Evolutionary conservation across 2,329 filamentous ascomycete species (phyloP), one percentile per base, ranked within the genome.

Genomic region (Hypomyces perniciosus): DNA sequence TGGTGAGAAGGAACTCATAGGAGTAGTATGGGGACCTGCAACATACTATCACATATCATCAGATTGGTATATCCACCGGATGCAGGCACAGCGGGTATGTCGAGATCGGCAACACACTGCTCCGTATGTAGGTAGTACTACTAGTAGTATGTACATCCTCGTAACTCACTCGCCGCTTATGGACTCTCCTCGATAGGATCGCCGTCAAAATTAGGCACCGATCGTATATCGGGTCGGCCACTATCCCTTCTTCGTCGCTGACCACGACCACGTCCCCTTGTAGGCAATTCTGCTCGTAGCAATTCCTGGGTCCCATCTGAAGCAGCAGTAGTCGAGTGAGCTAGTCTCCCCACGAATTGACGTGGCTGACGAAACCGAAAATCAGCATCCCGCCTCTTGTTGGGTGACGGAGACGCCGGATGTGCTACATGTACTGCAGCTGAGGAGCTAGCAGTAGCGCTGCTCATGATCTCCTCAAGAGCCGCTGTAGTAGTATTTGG

Each of bases 181-280:
- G 30, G 48, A 20, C 50, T 54, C 33, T 60, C 63, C 31, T 68
- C 66, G 46, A 69, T 68, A 41, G 66, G 65, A 51, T 69, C 66
- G 13, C 56, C 62, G 10, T 64, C 54, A 46, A 65, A 60, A 50
- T 65, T 56, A 10, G 66, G 66, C 55, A 68, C 56, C 13, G 61
- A 50, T 46, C 66, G 61, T 49, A 69, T 65, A 48, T 68, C 62
- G 13, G 65, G 66, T 44, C 66, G 59, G 30, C 54, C 56, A n/a
- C 51, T 51, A n/a, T 58, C 56, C 52, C 60, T 57, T 40, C 51
- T 53, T 43, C 50, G 59, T 20, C 42, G 54, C 39, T 45, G 53
- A 39, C 56, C 51, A 38, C 53, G 44, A 52, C 54, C 56, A 39
- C 54, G 40, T 41, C 45, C 55, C 46, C 49, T 54, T 10, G 13